These are phyloP conservation scores for Acidomyces sp. DNA, from an alignment of 495 filamentous ascomycete species.

Conservation along the genomic window DNA sequence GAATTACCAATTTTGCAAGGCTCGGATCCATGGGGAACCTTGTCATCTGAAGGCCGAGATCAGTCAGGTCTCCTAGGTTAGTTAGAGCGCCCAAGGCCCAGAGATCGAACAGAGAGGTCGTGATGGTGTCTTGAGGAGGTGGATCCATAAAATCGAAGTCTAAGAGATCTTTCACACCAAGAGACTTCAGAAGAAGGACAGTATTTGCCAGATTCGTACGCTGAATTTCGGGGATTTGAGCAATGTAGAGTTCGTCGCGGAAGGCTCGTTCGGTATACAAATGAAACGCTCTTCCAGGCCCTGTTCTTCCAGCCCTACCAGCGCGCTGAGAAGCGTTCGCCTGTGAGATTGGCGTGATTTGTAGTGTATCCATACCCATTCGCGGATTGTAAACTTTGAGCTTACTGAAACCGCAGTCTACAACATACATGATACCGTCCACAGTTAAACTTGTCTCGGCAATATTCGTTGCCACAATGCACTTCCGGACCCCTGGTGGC, in stretches of 20 bases:
- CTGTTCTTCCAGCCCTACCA: constrained; percentile 86
- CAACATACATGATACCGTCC: constrained; percentile 98
- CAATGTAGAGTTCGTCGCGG: constrained; percentile 92
- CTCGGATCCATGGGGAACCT: constrained; percentile 95
- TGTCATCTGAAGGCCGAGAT: constrained; percentile 83
- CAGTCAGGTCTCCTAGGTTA: constrained; percentile 84
- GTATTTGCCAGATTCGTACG: constrained; percentile 92
- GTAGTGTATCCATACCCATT: constrained; percentile 98
- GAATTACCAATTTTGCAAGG: constrained; percentile 88
- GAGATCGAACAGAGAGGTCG: constrained; percentile 91
- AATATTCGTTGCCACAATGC: constrained; percentile 97
- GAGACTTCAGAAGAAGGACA: constrained; percentile 81
- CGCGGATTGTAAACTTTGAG: constrained; percentile 96
- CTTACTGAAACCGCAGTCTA: constrained; percentile 92
- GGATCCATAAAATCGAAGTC: constrained; percentile 99
- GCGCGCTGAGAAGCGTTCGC: constrained; percentile 90
- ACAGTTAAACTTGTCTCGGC: constrained; percentile 97
- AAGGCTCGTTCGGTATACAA: constrained; percentile 91
- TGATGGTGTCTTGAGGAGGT: constrained; percentile 94
- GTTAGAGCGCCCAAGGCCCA: constrained; percentile 93
- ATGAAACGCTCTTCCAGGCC: constrained; percentile 89
- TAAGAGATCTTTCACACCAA: constrained; percentile 85
- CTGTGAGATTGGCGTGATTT: constrained; percentile 96
- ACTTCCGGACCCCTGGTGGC: constrained; percentile 80
- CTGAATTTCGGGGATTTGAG: constrained; percentile 97